Evolutionary conservation across 2,329 filamentous ascomycete species (phyloP), one percentile per base, ranked within the genome.

Genomic region (Arthrobotrys megalospora): DNA sequence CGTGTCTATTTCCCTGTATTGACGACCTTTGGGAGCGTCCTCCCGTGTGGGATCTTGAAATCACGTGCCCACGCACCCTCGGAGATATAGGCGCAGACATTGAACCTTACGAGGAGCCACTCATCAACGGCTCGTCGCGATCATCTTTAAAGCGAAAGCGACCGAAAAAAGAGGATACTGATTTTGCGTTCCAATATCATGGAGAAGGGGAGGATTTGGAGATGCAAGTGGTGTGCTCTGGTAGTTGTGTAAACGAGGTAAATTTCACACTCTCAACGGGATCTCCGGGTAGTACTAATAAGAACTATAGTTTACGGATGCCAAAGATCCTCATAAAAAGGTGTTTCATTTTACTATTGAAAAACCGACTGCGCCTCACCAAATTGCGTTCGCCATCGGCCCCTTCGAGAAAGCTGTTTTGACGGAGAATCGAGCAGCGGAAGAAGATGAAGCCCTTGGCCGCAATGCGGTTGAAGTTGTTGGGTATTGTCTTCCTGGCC

Each of bases 371-470:
- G 91, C 94, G 0, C 91, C 95, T 0, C 92, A 94, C 79, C 95
- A 98, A 83, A 91, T 99, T 80, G 95, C 94, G 3, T 97, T 99
- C 84, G 93, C 94, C 1, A 89, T 98, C 70, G 96, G 96, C 0
- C 96, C 96, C 0, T 99, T 99, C 83, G 94, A 98, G 84, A 92
- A 95, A 81, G 91, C 98, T 66, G 93, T 97, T 82, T 87, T 99
- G 4, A 92, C 93, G 1, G 92, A 95, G 81, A 97, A 93, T 82
- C 91, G 96, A 63, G 93, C 94, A 53, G 93, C 93, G 79, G 93
- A 96, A 81, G 93, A 97, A 80, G 94, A 97, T 82, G 93, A 96
- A 81, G 93, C 94, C 83, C 89, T 99, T 68, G 93, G 93, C 2
- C 90, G 92, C 80, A 96, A 93, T 82, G 94, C 94, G 0, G 90